Conservation (phyloP, 257 asterid species). For the Nicotiana sylvestris region DNA sequence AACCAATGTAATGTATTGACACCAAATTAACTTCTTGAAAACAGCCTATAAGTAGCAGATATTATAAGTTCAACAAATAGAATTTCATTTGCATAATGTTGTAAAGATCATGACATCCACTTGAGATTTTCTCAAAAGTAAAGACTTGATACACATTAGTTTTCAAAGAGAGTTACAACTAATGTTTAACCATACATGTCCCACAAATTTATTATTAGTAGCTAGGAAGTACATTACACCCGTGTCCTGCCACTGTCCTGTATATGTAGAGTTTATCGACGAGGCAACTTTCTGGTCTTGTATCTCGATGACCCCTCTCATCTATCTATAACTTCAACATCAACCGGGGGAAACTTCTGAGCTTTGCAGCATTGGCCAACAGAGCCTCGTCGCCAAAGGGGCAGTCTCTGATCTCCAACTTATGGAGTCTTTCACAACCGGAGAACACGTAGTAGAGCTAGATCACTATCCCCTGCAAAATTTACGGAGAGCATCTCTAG, state of each 20-base stretch:
- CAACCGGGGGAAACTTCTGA: no score
- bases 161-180: no score
- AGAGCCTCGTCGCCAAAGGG: neutral
- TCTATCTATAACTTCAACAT: neutral
- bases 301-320: neutral
- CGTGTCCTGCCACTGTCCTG: neutral
- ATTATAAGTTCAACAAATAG: no score
- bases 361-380: conserved; percentile 15
- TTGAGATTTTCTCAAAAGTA: no score
- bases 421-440: neutral
- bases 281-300: neutral
- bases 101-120: no score
- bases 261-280: neutral
- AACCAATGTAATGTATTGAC: no score
- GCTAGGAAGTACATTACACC: neutral
- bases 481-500: neutral
- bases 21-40: no score
- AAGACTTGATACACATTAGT: no score
- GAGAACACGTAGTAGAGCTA: neutral
- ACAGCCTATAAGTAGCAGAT: no score
- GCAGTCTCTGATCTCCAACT: neutral
- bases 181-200: no score
- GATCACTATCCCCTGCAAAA: neutral
- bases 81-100: no score
- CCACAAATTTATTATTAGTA: no score